Conservation (phyloP, 805 yeast genomes). For the Lipomyces orientalis region DNA sequence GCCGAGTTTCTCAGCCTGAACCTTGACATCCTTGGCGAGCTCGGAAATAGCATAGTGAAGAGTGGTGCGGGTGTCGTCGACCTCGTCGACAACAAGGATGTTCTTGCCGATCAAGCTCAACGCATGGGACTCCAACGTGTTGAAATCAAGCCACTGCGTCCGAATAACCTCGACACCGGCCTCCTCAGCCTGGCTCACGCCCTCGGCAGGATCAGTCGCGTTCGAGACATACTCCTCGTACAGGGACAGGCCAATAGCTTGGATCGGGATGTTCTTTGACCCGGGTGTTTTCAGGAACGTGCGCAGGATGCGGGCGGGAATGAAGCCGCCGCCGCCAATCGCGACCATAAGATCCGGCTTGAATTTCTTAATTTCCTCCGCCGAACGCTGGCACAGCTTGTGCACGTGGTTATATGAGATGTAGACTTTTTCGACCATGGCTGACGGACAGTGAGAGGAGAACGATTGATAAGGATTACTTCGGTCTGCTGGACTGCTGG, state of each 20-base stretch:
- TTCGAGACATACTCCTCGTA: constrained; percentile 79
- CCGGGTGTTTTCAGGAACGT: constrained; percentile 90
- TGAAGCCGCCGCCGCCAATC: constrained; percentile 96
- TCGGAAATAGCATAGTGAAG: constrained; percentile 82
- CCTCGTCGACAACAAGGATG: constrained; percentile 84
- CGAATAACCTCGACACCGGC: constrained; percentile 83
- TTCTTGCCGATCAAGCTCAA: constrained; percentile 82
- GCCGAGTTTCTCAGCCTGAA: constrained; percentile 64
- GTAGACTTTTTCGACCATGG: constrained; percentile 48
- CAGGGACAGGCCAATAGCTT: constrained; percentile 90
- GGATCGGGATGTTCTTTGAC: constrained; percentile 85
- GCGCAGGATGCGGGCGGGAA: constrained; percentile 95
- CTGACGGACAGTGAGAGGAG: neutral
- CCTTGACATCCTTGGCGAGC: constrained; percentile 67
- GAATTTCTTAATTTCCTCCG: constrained; percentile 59
- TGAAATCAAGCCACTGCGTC: constrained; percentile 90
- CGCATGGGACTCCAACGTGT: constrained; percentile 68
- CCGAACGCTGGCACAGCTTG: constrained; percentile 76
- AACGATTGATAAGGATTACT: neutral
- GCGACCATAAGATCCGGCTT: constrained; percentile 92
- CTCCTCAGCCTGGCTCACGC: constrained; percentile 48
- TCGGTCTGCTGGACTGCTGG: neutral
- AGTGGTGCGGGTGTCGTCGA: constrained; percentile 90
- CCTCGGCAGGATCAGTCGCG: constrained; percentile 53
- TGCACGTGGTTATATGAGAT: constrained; percentile 82